Percentiles rank a stretch among this genome's conserved stretches.
phyloP scores from a whole-genome alignment of 75 land plant species.

The Pinus albicaulis region DNA sequence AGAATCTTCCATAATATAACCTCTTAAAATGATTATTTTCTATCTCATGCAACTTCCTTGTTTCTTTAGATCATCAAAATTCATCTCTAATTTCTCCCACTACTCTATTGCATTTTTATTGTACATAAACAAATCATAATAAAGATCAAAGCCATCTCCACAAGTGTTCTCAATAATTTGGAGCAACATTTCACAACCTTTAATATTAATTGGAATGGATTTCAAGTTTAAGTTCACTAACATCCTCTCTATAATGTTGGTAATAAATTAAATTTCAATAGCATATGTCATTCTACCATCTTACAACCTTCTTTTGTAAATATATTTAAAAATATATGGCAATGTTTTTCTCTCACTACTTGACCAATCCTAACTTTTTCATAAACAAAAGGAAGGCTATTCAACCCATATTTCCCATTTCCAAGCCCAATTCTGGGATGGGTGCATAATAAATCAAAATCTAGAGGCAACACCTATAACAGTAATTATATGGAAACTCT shows the following conservation, averaged over 20 bases:
- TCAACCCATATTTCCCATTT: slow-evolving; percentile 70
- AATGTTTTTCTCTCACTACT: slow-evolving; percentile 2
- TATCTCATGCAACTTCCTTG: slow-evolving; percentile 43
- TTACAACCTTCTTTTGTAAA: slow-evolving; percentile 54
- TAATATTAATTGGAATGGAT: slow-evolving; percentile 70
- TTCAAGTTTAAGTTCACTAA: slow-evolving; percentile 55
- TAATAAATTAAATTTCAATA: slow-evolving; percentile 64
- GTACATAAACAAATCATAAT: slow-evolving; percentile 58
- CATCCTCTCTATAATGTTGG: slow-evolving; percentile 70
- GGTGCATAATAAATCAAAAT: slow-evolving; percentile 74
- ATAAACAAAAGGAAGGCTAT: slow-evolving; percentile 62
- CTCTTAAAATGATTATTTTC: slow-evolving; percentile 14
- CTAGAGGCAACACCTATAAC: slow-evolving; percentile 42
- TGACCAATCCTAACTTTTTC: slow-evolving; percentile 65
- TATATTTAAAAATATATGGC: neutral
- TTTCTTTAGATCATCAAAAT: slow-evolving; percentile 50
- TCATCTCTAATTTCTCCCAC: slow-evolving; percentile 46
- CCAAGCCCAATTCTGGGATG: slow-evolving; percentile 93
- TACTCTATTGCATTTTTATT: slow-evolving; percentile 60
- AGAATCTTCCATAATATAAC: too few relatives aligned
- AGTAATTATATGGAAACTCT: slow-evolving; percentile 65
- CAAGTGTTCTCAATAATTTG: slow-evolving; percentile 53
- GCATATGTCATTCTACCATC: slow-evolving; percentile 82
- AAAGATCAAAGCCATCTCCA: slow-evolving; percentile 65
- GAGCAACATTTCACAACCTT: slow-evolving; percentile 56